Base-by-base conservation (phyloP, 495 filamentous ascomycete genomes). In the Diplogelasinospora grovesii region DNA sequence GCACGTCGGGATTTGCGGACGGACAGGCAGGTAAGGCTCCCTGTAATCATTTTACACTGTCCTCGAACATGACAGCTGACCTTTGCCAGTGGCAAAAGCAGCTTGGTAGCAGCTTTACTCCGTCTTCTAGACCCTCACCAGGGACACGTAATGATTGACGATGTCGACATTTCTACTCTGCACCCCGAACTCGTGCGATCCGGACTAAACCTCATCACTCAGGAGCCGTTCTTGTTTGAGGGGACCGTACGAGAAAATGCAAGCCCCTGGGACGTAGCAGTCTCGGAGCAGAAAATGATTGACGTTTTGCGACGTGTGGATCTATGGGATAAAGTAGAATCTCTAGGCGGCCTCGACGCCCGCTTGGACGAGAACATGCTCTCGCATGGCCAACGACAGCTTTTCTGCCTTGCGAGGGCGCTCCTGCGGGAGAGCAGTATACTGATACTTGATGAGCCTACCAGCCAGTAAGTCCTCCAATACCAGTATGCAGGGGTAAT, bases 21-120 rank as follows among this genome's bases (percentile, higher is more conserved):
- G 28, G 2, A 31, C 28, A 15, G 28, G 28, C 28, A 31, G 19
- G 15, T 8, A 32, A 16, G n/a, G n/a, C n/a, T n/a, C 33, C 20
- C 18, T 22, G 19, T 36, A 3, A 36, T 10, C 11, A 35, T 35
- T 13, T 21, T 21, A n/a, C 32, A 4, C 32, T 4, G 16, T 16
- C 9, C 22, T 13, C 16, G 22, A 21, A 4, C n/a, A n/a, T n/a
- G n/a, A 2, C 30, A 30, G 22, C 24, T 5, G 25, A 18, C 9
- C 8, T 32, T 37, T 27, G 41, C 8, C 32, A 26, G 7, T 40
- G 89, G 89, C 50, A 95, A 95, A 65, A 90, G 85, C 49, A 90
- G 86, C 4, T 69, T 95, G 39, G 89, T 89, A 3, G 70, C 94
- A 49, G 78, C 87, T 18, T 70, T 95, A 8, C 93, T 95, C 70